A percentile compares a stretch with the other conserved stretches of the same genome.
These are phyloP conservation scores for Ogataea corticis DNA, from an alignment of 805 yeast genomes.

Conservation along the genomic window DNA sequence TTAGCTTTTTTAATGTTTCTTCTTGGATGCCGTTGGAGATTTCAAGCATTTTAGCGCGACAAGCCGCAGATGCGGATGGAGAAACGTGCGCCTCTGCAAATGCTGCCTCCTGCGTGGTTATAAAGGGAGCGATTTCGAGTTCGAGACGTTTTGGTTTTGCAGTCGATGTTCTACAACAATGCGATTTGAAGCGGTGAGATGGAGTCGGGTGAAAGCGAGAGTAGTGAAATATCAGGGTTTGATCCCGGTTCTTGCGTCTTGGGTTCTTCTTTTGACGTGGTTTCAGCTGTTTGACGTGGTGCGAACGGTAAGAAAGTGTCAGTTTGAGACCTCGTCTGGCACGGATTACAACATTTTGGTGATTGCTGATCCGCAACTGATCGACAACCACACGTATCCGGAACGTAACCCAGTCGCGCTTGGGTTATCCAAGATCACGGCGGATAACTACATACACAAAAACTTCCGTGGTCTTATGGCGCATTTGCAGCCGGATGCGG, in stretches of 20 bases:
- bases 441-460: conserved; percentile 79
- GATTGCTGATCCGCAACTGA: conserved; percentile 92
- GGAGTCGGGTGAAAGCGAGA: not conserved
- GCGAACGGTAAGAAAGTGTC: conserved; percentile 10
- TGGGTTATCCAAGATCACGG: conserved; percentile 54
- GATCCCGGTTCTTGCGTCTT: conserved; percentile 7
- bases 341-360: conserved; percentile 33
- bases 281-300: conserved; percentile 12
- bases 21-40: no score
- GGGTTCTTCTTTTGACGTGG: conserved; percentile 18
- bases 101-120: not conserved
- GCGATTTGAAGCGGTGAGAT: not conserved
- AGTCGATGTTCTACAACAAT: not conserved
- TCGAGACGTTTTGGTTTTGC: not conserved
- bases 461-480: conserved; percentile 58
- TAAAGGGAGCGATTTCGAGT: not conserved
- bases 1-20: not conserved
- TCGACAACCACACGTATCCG: conserved; percentile 89
- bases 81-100: not conserved
- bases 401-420: conserved; percentile 49
- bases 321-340: conserved; percentile 4
- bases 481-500: conserved; percentile 74
- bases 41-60: not conserved
- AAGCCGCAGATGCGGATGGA: not conserved
- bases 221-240: not conserved